Evolutionary conservation across 768 basidiomycete genomes (phyloP), one percentile per base, ranked within the genome.

Genomic region (Trametes gibbosa): DNA sequence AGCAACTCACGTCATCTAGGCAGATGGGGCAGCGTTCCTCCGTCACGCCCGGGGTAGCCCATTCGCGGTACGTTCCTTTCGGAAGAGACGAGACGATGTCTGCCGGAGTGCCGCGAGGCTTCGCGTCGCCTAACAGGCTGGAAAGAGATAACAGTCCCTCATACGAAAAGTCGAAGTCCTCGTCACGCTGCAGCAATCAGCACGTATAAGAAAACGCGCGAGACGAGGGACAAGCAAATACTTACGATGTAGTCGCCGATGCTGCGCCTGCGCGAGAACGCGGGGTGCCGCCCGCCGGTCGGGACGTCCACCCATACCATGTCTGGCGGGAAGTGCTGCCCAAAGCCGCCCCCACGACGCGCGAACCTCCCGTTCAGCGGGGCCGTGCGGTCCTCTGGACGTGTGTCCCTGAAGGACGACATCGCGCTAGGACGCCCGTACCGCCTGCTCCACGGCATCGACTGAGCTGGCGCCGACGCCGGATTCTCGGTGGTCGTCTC

Each of bases 21-120:
- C 91, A 93, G 53, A 93, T 92, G 1, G 91, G 90, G 71, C 91
- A 93, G 45, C 89, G 79, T 55, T 81, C 75, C 62, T 92, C 90
- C 55, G 84, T 84, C 39, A 85, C 86, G 5, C 67, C 63, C 1
- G 77, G 69, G 6, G 76, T 82, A 45, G 78, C 79, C 87, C 88
- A 91, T 32, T 90, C 88, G 64, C 81, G 82, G 70, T 85, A 92
- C 21, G 76, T 69, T 0, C 77, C 86, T 16, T 76, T 83, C 19
- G 88, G 84, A 50, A 92, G 72, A 0, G 77, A 74, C 13, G 81
- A 71, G 47, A 93, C 74, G 29, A 90, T 76, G 8, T 84, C 75
- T 1, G 80, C 78, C 2, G 89, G 84, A 1, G 87, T 88, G 21
- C 80, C 79, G 25, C 79, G 83, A 0, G 88, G 83, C 64, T 81